Conservation (phyloP, 306 rosid species). For the peach (Prunus persica) region DNA sequence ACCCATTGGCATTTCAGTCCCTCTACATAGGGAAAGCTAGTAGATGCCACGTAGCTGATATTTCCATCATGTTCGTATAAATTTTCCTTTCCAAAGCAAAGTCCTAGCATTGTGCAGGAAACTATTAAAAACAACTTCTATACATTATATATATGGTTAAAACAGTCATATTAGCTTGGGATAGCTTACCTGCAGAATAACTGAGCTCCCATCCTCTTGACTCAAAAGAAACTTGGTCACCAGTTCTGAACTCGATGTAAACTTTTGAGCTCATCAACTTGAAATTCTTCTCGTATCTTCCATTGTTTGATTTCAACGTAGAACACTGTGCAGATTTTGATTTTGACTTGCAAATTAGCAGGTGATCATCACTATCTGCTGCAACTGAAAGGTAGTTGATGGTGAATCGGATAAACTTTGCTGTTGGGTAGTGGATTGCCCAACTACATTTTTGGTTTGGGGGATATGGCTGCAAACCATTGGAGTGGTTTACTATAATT, state of each 20-base stretch:
- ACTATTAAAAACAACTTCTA: neutral
- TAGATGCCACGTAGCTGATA: neutral
- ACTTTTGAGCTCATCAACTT: neutral
- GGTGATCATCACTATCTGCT: neutral
- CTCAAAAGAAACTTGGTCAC: neutral
- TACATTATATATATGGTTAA: neutral
- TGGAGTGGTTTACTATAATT: neutral
- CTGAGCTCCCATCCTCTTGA: constrained; percentile 6
- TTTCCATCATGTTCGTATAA: neutral
- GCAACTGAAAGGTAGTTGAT: neutral
- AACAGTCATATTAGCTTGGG: neutral
- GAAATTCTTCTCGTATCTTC: neutral
- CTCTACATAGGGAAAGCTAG: neutral
- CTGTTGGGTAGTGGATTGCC: neutral
- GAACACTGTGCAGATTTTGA: neutral
- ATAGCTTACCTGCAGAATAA: neutral
- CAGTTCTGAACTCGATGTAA: neutral
- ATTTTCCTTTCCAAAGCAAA: neutral
- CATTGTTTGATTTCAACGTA: neutral
- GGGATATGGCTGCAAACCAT: constrained; percentile 4
- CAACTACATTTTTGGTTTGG: constrained; percentile 1
- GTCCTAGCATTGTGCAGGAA: neutral
- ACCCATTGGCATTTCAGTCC: constrained; percentile 7
- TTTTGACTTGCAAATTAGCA: neutral
- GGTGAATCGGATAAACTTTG: neutral